phyloP scores from a whole-genome alignment of 2,329 filamentous ascomycete genomes.

The Exophiala xenobiotica region DNA sequence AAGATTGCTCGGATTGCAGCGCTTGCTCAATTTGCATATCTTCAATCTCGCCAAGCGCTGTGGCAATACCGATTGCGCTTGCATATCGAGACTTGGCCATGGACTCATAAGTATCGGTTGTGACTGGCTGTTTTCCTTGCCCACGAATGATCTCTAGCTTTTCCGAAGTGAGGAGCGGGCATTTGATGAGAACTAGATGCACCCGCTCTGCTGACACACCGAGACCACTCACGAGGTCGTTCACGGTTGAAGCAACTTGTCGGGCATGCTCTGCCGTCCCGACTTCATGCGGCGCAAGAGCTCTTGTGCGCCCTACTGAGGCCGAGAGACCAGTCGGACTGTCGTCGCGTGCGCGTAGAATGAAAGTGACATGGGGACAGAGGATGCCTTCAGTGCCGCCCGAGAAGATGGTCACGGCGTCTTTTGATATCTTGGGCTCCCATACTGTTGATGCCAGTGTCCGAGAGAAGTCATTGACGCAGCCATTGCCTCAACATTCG shows the following conservation, averaged over 20 bases:
- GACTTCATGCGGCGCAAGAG: slow-evolving; percentile 34
- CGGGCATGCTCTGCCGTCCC: slow-evolving; percentile 33
- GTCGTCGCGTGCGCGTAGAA: slow-evolving; percentile 26
- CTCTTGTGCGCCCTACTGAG: slow-evolving; percentile 32
- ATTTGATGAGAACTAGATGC: slow-evolving; percentile 35
- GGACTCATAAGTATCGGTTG: slow-evolving; percentile 36
- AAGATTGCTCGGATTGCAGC: slow-evolving; percentile 25
- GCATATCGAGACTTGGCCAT: slow-evolving; percentile 38
- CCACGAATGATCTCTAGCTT: slow-evolving; percentile 32
- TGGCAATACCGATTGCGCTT: slow-evolving; percentile 34
- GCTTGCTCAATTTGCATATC: slow-evolving; percentile 26
- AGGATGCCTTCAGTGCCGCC: slow-evolving; percentile 37
- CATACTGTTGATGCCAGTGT: slow-evolving; percentile 35
- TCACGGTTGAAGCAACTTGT: slow-evolving; percentile 28
- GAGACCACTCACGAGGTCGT: slow-evolving; percentile 25
- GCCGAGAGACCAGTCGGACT: slow-evolving; percentile 29
- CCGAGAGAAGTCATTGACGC: slow-evolving; percentile 38
- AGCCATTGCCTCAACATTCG: slow-evolving; percentile 35
- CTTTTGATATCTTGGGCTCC: slow-evolving; percentile 34
- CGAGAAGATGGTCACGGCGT: slow-evolving; percentile 36
- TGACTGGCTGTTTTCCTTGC: slow-evolving; percentile 28
- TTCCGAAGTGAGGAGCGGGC: slow-evolving; percentile 34
- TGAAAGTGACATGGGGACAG: slow-evolving; percentile 36
- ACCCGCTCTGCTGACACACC: slow-evolving; percentile 19
- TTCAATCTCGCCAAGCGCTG: slow-evolving; percentile 32